Percentiles rank a stretch among this genome's conserved stretches.
phyloP scores from a whole-genome alignment of 441 rosid species.

The Adansonia madagascariensis region DNA sequence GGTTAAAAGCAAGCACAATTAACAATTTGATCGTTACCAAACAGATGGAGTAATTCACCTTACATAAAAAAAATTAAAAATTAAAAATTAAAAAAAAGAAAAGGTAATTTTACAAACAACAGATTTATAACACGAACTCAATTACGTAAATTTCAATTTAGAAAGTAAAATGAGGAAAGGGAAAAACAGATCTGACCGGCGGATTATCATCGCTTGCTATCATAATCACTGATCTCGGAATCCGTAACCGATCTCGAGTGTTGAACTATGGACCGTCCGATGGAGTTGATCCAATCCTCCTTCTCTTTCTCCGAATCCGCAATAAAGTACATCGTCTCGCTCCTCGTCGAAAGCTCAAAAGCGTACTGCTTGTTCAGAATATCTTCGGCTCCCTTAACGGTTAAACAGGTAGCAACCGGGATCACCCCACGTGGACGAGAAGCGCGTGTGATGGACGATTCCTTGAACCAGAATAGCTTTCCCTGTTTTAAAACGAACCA shows the following conservation, averaged over 20 bases:
- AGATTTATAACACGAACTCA: background rate
- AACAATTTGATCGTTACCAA: background rate
- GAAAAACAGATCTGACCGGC: constrained; percentile 5
- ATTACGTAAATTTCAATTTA: background rate
- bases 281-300: constrained; percentile 79
- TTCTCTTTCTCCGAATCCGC: constrained; percentile 70
- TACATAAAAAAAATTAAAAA: background rate
- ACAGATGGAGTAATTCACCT: background rate
- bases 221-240: constrained; percentile 68
- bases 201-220: constrained; percentile 38
- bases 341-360: constrained; percentile 60
- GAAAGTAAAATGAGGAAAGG: background rate
- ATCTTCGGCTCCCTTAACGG: constrained; percentile 80
- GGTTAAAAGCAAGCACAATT: background rate
- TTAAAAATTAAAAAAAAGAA: too few species aligned
- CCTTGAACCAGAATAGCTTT: constrained; percentile 84
- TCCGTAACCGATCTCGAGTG: constrained; percentile 66
- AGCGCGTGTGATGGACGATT: constrained; percentile 50
- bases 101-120: constrained; percentile 2
- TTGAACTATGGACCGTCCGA: constrained; percentile 67
- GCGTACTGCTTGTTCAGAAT: constrained; percentile 60
- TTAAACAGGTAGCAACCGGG: constrained; percentile 65
- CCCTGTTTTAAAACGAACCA: constrained; percentile 86
- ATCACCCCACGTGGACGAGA: constrained; percentile 73
- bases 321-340: constrained; percentile 62